Conservation (phyloP, 139 green algal species). For the Coelastrella sp. region DNA sequence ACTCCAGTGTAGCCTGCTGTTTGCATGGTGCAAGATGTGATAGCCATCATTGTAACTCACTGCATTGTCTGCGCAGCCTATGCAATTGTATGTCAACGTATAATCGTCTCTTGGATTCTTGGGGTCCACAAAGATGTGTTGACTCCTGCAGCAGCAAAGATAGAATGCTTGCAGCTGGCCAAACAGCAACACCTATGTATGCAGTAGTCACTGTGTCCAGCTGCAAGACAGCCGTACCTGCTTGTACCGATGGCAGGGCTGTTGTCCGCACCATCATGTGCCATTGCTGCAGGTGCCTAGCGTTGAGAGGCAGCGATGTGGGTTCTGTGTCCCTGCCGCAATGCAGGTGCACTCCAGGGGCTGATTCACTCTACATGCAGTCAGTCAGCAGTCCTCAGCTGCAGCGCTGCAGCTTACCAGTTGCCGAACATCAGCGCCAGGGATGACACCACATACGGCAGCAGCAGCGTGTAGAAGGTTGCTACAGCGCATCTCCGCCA, state of each 20-base stretch:
- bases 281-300: too few relatives aligned
- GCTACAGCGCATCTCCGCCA: constrained; percentile 60
- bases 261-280: too few relatives aligned
- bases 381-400: not conserved
- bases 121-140: constrained; percentile 91
- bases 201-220: too few relatives aligned
- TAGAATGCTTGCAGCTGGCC: not conserved
- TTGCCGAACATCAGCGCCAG: constrained; percentile 94
- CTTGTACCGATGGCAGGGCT: too few relatives aligned
- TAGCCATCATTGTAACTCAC: constrained; percentile 94
- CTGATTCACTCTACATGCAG: too few relatives aligned
- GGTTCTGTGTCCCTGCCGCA: too few relatives aligned
- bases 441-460: constrained; percentile 80
- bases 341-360: not conserved
- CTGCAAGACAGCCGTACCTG: too few relatives aligned
- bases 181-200: not conserved
- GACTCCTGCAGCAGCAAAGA: constrained; percentile 64
- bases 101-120: constrained; percentile 58
- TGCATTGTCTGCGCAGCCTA: constrained; percentile 80
- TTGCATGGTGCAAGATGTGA: constrained; percentile 92
- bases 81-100: constrained; percentile 86
- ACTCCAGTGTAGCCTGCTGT: constrained; percentile 87
- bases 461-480: constrained; percentile 77
- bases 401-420: constrained; percentile 65
- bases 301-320: too few relatives aligned